phyloP scores from a whole-genome alignment of 371 early-diverging fungal genomes.

The Mortierella polycephala region DNA sequence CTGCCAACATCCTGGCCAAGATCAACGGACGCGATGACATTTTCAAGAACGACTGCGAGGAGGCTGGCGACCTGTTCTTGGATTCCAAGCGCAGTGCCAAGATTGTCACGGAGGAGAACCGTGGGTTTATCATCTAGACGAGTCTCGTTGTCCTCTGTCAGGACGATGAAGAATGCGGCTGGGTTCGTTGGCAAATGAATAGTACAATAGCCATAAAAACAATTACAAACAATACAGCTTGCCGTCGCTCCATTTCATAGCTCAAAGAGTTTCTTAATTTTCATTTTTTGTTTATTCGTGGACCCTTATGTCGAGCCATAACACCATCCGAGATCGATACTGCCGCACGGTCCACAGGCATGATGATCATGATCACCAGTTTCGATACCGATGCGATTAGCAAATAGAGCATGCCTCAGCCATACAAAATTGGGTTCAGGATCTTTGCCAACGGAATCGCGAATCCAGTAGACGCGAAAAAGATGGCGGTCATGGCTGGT shows the following conservation, averaged over 20 bases:
- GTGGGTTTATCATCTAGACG: slow-evolving; percentile 41
- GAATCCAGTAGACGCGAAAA: slow-evolving; percentile 41
- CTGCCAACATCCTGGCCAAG: slow-evolving; percentile 86
- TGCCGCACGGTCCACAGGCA: slow-evolving; percentile 5
- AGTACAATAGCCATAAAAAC: background rate
- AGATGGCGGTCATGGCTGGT: slow-evolving; percentile 30
- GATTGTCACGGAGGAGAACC: slow-evolving; percentile 60
- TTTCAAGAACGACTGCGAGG: slow-evolving; percentile 84
- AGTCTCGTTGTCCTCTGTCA: background rate
- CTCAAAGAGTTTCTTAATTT: no score
- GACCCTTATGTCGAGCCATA: no score
- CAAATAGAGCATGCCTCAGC: slow-evolving; percentile 34
- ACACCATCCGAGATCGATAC: no score
- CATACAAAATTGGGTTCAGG: slow-evolving; percentile 26
- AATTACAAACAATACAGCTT: background rate
- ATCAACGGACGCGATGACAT: slow-evolving; percentile 87
- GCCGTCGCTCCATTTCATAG: no score
- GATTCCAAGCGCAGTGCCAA: slow-evolving; percentile 92
- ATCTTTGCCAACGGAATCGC: slow-evolving; percentile 34
- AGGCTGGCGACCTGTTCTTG: slow-evolving; percentile 86
- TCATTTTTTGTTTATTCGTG: no score
- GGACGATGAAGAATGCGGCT: no score
- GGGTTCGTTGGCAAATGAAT: no score
- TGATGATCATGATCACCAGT: slow-evolving; percentile 9
- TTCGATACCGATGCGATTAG: slow-evolving; percentile 38